Conservation (phyloP, 371 early-diverging fungal genomes). For the Circinella umbellata region DNA sequence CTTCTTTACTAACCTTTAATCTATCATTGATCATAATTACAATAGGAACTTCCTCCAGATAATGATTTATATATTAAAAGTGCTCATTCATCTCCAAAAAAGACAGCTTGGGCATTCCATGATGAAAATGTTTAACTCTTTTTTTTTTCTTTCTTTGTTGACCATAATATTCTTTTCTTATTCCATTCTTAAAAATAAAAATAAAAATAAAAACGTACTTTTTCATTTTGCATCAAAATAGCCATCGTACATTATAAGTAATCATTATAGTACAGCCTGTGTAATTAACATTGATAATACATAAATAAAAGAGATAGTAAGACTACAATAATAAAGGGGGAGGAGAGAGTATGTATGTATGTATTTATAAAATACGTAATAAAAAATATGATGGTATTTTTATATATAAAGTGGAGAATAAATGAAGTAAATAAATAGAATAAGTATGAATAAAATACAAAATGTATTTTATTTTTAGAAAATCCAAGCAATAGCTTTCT, state of each 20-base stretch:
- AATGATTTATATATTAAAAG: slow-evolving; percentile 72
- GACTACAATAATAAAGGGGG: not conserved
- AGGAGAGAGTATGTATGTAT: not conserved
- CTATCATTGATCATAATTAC: no score
- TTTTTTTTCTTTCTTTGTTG: not conserved
- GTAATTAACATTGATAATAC: no score
- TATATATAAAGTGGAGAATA: not conserved
- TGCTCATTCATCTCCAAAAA: slow-evolving; percentile 79
- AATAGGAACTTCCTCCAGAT: slow-evolving; percentile 76
- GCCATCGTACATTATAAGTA: no score
- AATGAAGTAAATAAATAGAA: not conserved
- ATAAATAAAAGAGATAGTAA: no score
- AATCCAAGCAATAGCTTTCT: slow-evolving; percentile 13
- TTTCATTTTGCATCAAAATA: no score
- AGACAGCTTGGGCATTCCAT: slow-evolving; percentile 87
- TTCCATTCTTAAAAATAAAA: not conserved
- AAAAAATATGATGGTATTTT: not conserved
- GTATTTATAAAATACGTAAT: not conserved
- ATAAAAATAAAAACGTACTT: not conserved
- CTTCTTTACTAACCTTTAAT: not conserved
- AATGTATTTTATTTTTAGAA: not conserved
- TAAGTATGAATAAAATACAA: not conserved
- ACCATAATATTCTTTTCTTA: not conserved
- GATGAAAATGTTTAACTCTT: slow-evolving; percentile 19
- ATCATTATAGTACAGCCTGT: no score